Evolutionary conservation across 2,329 filamentous ascomycete genomes (phyloP).

Genomic region (Fusarium praegraminearum): DNA sequence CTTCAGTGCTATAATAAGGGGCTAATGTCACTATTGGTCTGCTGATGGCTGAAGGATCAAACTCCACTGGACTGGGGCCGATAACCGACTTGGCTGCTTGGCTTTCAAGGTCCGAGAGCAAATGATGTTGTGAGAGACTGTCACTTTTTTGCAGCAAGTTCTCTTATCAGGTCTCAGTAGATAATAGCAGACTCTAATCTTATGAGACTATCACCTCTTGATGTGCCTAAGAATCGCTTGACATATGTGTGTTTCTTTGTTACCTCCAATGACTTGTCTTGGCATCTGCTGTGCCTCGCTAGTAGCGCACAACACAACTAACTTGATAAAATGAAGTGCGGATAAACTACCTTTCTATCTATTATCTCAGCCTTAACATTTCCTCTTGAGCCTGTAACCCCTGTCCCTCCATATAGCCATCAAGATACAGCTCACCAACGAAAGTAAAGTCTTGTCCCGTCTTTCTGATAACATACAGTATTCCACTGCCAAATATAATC

Average conservation of each 20-base stretch:
- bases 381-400: too few relatives aligned
- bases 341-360: too few relatives aligned
- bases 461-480: too few relatives aligned
- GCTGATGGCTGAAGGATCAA: background rate
- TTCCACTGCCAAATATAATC: too few relatives aligned
- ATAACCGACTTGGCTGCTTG: constrained; percentile 5
- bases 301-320: background rate
- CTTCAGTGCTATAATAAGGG: background rate
- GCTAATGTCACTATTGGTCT: background rate
- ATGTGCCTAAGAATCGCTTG: background rate
- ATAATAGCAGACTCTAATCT: too few relatives aligned
- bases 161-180: background rate
- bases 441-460: too few relatives aligned
- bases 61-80: background rate
- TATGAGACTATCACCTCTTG: background rate
- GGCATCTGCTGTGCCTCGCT: background rate
- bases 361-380: too few relatives aligned
- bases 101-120: background rate
- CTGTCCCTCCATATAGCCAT: too few relatives aligned
- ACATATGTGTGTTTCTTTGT: background rate
- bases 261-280: background rate
- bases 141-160: background rate
- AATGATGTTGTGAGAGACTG: background rate
- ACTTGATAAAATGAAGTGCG: background rate
- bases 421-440: too few relatives aligned